A percentile compares a stretch with the other conserved stretches of the same genome.
These are phyloP conservation scores for Phyllosticta citribraziliensis DNA, from an alignment of 2,329 filamentous ascomycete genomes.

Conservation along the genomic window DNA sequence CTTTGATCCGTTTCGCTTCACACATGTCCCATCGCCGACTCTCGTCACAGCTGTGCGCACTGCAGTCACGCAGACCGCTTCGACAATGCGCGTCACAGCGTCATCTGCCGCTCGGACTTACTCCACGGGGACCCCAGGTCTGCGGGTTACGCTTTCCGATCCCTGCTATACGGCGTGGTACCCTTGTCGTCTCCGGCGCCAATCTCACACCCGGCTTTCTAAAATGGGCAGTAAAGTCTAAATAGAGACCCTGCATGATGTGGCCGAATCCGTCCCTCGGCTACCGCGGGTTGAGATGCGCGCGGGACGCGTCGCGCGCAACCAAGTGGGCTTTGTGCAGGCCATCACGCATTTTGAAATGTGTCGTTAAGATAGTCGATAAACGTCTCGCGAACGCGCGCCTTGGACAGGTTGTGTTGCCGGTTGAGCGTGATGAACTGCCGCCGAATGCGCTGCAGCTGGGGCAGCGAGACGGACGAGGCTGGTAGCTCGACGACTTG, in stretches of 20 bases:
- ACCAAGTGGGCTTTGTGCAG: neutral
- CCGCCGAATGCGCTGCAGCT: conserved; percentile 66
- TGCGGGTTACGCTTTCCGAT: neutral
- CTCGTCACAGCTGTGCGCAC: neutral
- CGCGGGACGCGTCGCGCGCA: neutral
- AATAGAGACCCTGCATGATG: neutral
- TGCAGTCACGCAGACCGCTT: neutral
- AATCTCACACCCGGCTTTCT: neutral
- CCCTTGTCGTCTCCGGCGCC: neutral
- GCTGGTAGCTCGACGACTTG: conserved; percentile 55
- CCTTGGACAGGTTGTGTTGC: conserved; percentile 43
- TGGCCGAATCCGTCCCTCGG: neutral
- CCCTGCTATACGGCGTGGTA: neutral
- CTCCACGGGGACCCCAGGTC: neutral
- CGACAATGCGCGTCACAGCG: neutral
- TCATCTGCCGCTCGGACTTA: neutral
- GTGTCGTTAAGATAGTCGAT: conserved; percentile 30
- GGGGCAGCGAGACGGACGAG: conserved; percentile 57
- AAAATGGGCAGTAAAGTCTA: neutral
- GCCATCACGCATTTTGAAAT: conserved; percentile 15
- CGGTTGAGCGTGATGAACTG: conserved; percentile 71
- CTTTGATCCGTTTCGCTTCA: neutral
- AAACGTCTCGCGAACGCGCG: conserved; percentile 27
- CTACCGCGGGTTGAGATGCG: neutral
- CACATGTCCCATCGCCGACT: neutral